phyloP scores from a whole-genome alignment of 345 rosid species.

The Gossypium thurberi region DNA sequence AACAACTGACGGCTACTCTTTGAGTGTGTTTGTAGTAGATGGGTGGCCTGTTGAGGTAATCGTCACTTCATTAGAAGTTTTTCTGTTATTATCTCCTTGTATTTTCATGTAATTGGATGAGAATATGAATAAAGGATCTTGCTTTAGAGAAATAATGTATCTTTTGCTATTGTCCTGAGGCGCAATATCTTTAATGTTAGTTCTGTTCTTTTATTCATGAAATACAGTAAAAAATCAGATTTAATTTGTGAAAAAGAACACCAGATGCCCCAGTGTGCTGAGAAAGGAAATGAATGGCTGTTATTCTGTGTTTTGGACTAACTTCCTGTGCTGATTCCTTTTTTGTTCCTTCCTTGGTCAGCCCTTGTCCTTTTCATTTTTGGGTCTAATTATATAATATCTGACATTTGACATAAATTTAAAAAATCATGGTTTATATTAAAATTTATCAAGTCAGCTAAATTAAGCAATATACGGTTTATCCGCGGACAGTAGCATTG shows the following conservation, averaged over 20 bases:
- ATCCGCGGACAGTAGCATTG: constrained; percentile 26
- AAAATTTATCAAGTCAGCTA: constrained; percentile 5
- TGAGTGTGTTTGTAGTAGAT: constrained; percentile 8
- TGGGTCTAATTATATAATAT: not conserved
- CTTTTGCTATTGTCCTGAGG: not conserved
- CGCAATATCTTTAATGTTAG: not conserved
- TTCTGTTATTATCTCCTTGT: not conserved
- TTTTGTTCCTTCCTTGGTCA: not conserved
- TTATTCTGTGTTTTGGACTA: not conserved
- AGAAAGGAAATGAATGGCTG: not conserved
- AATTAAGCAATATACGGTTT: constrained; percentile 10
- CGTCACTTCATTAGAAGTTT: not conserved
- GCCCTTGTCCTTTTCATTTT: not conserved
- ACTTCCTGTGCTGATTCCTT: not conserved
- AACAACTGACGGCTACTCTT: constrained; percentile 65
- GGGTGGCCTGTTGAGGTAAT: constrained; percentile 10
- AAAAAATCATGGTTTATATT: not conserved
- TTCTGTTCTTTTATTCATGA: not conserved
- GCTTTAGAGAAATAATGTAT: not conserved
- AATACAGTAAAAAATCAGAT: not conserved
- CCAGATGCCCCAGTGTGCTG: not conserved
- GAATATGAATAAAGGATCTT: not conserved
- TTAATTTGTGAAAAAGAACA: not conserved
- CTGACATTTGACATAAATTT: not conserved
- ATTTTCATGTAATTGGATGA: not conserved